Conservation (phyloP, 768 basidiomycete species). For the Leucosporidium scottii region DNA sequence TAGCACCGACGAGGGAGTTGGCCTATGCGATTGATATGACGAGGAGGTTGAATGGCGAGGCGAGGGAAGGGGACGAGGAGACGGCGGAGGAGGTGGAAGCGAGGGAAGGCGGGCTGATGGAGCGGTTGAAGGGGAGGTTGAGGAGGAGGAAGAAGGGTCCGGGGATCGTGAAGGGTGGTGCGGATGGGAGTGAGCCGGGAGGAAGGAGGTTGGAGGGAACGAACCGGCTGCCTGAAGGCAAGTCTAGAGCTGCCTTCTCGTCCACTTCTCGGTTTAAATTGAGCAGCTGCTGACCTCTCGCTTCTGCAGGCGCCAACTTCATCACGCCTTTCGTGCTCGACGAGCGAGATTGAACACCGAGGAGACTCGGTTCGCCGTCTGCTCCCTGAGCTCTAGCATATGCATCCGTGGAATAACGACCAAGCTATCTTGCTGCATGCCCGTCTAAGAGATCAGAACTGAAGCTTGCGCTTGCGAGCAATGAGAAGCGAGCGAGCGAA, state of each 20-base stretch:
- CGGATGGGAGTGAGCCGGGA: background rate
- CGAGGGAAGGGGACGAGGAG: background rate
- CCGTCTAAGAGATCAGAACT: too few species aligned
- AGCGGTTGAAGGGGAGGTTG: constrained; percentile 20
- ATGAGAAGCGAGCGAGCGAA: background rate
- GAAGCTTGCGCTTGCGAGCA: background rate
- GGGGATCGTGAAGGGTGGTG: background rate
- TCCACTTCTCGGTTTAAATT: too few species aligned
- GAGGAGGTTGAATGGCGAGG: constrained; percentile 15
- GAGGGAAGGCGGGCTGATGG: constrained; percentile 11
- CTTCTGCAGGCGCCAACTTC: constrained; percentile 12
- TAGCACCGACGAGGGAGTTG: background rate
- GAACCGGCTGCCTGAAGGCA: constrained; percentile 18
- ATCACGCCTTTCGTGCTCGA: constrained; percentile 21
- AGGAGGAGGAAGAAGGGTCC: constrained; percentile 8
- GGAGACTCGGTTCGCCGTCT: too few species aligned
- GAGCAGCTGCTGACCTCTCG: background rate
- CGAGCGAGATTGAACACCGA: background rate
- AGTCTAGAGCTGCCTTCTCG: background rate
- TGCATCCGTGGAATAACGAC: too few species aligned
- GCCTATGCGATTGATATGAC: constrained; percentile 15
- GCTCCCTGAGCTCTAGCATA: too few species aligned
- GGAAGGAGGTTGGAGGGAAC: background rate
- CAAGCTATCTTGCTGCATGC: too few species aligned
- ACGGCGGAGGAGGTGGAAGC: constrained; percentile 3